Evolutionary conservation across 768 basidiomycete genomes (phyloP).

Genomic region (Mycena venus): DNA sequence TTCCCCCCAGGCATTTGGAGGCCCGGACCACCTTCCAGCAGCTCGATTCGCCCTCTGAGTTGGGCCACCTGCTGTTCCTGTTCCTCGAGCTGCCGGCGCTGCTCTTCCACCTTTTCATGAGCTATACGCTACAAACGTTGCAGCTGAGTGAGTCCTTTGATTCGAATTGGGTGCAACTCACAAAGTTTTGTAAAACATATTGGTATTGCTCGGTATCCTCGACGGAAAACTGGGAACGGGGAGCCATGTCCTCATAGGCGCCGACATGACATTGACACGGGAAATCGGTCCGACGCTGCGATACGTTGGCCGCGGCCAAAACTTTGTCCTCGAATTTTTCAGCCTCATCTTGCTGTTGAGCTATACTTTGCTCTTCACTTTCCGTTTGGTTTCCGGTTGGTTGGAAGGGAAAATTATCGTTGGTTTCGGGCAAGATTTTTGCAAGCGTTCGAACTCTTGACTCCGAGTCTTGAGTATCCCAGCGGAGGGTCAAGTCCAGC

Average conservation of each 20-base stretch:
- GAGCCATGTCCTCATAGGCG: conserved; percentile 7
- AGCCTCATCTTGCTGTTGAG: too few relatives aligned
- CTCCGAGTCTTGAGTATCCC: too few relatives aligned
- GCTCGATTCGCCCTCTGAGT: conserved; percentile 76
- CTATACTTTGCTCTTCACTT: too few relatives aligned
- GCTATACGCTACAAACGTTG: conserved; percentile 73
- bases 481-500: too few relatives aligned
- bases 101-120: conserved; percentile 90
- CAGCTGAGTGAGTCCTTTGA: not conserved
- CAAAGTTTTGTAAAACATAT: conserved; percentile 88
- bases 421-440: too few relatives aligned
- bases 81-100: conserved; percentile 82
- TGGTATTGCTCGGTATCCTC: conserved; percentile 74
- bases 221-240: conserved; percentile 26
- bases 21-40: conserved; percentile 77
- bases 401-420: too few relatives aligned
- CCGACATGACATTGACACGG: not conserved
- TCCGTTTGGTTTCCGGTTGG: too few relatives aligned
- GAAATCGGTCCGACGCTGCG: too few relatives aligned
- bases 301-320: too few relatives aligned
- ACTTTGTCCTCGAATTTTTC: too few relatives aligned
- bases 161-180: conserved; percentile 46
- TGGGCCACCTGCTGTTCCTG: conserved; percentile 87
- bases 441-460: too few relatives aligned
- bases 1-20: conserved; percentile 61